Evolutionary conservation across 116 monocot genomes (phyloP), one percentile per base, ranked within the genome.

Genomic region (Iris pallida): DNA sequence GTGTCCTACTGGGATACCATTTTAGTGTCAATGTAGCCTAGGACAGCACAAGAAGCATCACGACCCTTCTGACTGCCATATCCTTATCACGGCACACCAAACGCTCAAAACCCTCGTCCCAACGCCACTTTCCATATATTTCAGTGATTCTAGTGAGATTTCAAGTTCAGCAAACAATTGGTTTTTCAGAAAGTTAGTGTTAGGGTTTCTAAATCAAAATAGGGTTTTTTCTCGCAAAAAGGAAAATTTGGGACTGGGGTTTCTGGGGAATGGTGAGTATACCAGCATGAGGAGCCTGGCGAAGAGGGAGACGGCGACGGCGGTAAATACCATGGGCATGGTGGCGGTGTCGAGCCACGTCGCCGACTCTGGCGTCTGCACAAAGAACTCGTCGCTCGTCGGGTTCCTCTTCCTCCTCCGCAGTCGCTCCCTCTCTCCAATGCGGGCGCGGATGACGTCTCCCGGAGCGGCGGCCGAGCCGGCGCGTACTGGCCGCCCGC

Each of bases 291-390:
- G 90, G 49, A 97, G 64, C 76, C 92, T 97, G 62, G 88, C 81
- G 70, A 97, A 92, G 77, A 92, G 84, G 57, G 87, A 87, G 30
- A 90, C 60, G 60, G 80, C 92, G 43, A 92, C 97, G 56, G 87
- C 97, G 43, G 90, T 88, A 72, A 92, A 86, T n/a, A 92, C 83
- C 97, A 97, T 97, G 59, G 92, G 97, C 87, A 90, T 79, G 57
- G 97, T 76, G 46, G 81, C 87, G 41, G 97, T 92, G 75, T 97
- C 97, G 68, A 97, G 93, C 90, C 83, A 97, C 10, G 79, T 30
- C 1, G 77, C 16, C 15, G 92, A 86, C 68, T 97, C 97, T 13
- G 90, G 97, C 57, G 79, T 73, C 45, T 48, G 69, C 44, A 97
- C 92, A 45, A 92, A 90, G 73, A 97, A 92, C 65, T 87, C 87